phyloP scores from a whole-genome alignment of 208 protist genomes.

The Phytomonas sp. region DNA sequence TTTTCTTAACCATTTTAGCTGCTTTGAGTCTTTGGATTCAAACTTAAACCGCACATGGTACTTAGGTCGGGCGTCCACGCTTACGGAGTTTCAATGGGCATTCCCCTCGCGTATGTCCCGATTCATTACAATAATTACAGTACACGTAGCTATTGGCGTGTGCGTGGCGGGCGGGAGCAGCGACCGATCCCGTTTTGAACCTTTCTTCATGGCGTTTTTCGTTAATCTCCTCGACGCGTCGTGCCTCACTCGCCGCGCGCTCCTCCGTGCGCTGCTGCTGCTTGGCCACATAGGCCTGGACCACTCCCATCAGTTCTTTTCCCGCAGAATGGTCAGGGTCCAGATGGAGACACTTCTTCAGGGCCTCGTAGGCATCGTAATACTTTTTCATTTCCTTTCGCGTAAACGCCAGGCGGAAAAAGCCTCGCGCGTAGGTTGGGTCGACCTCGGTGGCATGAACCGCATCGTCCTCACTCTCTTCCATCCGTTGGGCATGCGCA shows the following conservation, averaged over 20 bases:
- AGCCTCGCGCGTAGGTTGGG: constrained; percentile 58
- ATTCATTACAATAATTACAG: constrained; percentile 81
- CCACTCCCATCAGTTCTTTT: constrained; percentile 25
- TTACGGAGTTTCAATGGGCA: constrained; percentile 68
- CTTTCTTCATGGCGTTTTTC: constrained; percentile 32
- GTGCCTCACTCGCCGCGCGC: constrained; percentile 29
- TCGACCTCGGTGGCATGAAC: constrained; percentile 31
- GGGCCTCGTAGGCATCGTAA: constrained; percentile 35
- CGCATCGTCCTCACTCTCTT: constrained; percentile 57
- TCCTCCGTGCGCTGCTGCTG: constrained; percentile 36
- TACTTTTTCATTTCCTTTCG: constrained; percentile 39
- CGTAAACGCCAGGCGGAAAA: constrained; percentile 58
- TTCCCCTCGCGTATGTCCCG: constrained; percentile 55
- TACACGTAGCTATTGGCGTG: constrained; percentile 56
- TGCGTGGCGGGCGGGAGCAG: constrained; percentile 20
- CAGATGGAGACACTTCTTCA: constrained; percentile 41
- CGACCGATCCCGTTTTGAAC: constrained; percentile 8
- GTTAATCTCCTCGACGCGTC: constrained; percentile 24
- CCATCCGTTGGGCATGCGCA: constrained; percentile 30
- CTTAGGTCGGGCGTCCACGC: constrained; percentile 22
- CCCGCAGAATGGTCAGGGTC: constrained; percentile 51
- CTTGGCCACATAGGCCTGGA: constrained; percentile 30
- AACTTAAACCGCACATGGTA: background rate
- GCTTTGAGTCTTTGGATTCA: constrained; percentile 12
- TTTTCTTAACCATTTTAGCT: background rate